Base-by-base conservation (phyloP, 768 basidiomycete species). In the Lyophyllum semitale region DNA sequence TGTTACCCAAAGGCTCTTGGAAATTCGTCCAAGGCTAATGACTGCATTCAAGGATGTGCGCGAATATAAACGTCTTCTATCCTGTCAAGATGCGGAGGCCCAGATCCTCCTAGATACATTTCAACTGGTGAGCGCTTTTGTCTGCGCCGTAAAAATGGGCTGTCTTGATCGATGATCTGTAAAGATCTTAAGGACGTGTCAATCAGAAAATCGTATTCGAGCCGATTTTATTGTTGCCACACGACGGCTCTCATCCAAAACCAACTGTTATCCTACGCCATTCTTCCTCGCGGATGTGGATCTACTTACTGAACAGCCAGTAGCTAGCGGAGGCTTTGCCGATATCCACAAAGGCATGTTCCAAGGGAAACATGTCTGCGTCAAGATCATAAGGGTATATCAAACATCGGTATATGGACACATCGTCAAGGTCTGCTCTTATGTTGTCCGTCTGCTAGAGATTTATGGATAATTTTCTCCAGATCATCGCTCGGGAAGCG, bases 401-500 rank as follows among this genome's bases (percentile, higher is more conserved):
- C 29, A 44, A 23, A 38, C 53, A 13, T 45, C 49, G 5, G 29
- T 12, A 23, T 42, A 41, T 7, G 49, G 51, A 20, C 37, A 45
- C 1, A 47, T 54, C 9, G 26, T 51, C 23, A 51, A 54, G 48
- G 58, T 59, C 25, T 9, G 49, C 42, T 12, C 15, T 2, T 11
- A n/a, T n/a, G n/a, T n/a, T n/a, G n/a, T n/a, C n/a, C n/a, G n/a
- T n/a, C n/a, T n/a, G n/a, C n/a, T n/a, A n/a, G n/a, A n/a, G n/a
- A n/a, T n/a, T n/a, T n/a, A n/a, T n/a, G n/a, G n/a, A n/a, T n/a
- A n/a, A n/a, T 32, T 38, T n/a, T 4, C 1, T 2, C 23, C 8
- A 53, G 52, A 38, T 27, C n/a, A 53, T 53, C 25, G 62, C 60
- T 22, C 64, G 64, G 11, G 74, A 76, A 38, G 69, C 70, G 12